These are phyloP conservation scores for Anisodus tanguticus DNA, from an alignment of 257 asterid genomes.

Conservation along the genomic window DNA sequence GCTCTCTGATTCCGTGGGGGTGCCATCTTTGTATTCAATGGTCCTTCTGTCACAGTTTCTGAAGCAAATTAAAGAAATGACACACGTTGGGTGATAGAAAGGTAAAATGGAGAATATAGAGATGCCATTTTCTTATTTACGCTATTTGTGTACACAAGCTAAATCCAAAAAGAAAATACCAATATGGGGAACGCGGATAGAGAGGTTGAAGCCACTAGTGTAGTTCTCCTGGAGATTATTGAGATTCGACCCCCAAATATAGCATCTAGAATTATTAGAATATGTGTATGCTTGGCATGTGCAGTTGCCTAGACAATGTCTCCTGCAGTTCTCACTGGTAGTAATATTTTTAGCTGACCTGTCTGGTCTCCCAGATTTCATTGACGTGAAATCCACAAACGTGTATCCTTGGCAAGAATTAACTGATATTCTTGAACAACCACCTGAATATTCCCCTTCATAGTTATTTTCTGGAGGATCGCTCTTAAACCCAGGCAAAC, in stretches of 20 bases:
- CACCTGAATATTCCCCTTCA: not conserved
- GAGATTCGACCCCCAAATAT: conserved; percentile 34
- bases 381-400: conserved; percentile 28
- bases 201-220: not conserved
- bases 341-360: not conserved
- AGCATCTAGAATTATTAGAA: conserved; percentile 16
- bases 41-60: not conserved
- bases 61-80: not conserved
- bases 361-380: not conserved
- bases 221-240: conserved; percentile 36
- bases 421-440: conserved; percentile 28
- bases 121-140: conserved; percentile 1
- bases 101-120: conserved; percentile 20
- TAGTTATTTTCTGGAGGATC: not conserved
- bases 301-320: conserved; percentile 34
- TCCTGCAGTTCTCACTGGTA: conserved; percentile 25
- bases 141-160: conserved; percentile 24
- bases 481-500: conserved; percentile 39
- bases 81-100: not conserved
- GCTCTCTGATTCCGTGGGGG: conserved; percentile 1
- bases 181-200: conserved; percentile 29
- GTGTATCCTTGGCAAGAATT: conserved; percentile 22
- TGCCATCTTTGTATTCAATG: not conserved
- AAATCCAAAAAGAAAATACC: conserved; percentile 36
- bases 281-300: conserved; percentile 40